Percentiles rank a stretch among this genome's conserved stretches.
Conservation (phyloP, 768 basidiomycete genomes). For the Psilocybe sp. region DNA sequence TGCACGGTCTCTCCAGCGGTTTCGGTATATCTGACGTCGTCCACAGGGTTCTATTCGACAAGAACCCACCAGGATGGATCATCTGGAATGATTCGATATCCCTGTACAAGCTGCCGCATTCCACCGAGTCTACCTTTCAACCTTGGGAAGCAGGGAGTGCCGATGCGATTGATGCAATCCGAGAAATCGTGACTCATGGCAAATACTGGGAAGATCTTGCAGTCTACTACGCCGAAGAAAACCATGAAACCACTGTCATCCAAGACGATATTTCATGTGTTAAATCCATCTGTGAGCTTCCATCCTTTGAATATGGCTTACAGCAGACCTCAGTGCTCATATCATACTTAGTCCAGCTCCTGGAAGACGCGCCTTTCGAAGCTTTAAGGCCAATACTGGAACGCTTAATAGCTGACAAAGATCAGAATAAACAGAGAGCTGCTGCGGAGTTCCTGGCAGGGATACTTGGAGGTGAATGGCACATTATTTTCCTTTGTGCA, state of each 20-base stretch:
- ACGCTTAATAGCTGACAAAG: constrained; percentile 60
- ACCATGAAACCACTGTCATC: constrained; percentile 57
- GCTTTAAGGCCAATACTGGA: constrained; percentile 61
- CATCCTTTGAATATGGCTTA: neutral
- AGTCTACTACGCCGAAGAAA: constrained; percentile 75
- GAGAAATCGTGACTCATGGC: constrained; percentile 41
- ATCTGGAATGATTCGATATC: constrained; percentile 49
- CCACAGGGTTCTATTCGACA: constrained; percentile 54
- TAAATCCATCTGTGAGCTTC: constrained; percentile 67
- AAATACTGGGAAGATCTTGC: constrained; percentile 71
- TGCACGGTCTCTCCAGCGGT: constrained; percentile 7
- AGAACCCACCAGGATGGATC: constrained; percentile 64
- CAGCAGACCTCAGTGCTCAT: neutral
- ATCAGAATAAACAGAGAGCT: constrained; percentile 86
- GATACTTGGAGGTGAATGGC: constrained; percentile 50
- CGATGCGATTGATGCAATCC: constrained; percentile 48
- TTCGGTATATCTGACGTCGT: constrained; percentile 2
- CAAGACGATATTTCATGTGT: constrained; percentile 72
- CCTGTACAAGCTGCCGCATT: constrained; percentile 47
- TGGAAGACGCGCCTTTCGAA: constrained; percentile 71
- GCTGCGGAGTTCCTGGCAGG: constrained; percentile 83
- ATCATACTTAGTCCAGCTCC: constrained; percentile 58
- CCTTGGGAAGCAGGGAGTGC: constrained; percentile 58
- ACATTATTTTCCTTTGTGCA: neutral
- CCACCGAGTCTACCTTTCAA: constrained; percentile 46